phyloP scores from a whole-genome alignment of 768 basidiomycete genomes.

The Podaxis mareebaensis region DNA sequence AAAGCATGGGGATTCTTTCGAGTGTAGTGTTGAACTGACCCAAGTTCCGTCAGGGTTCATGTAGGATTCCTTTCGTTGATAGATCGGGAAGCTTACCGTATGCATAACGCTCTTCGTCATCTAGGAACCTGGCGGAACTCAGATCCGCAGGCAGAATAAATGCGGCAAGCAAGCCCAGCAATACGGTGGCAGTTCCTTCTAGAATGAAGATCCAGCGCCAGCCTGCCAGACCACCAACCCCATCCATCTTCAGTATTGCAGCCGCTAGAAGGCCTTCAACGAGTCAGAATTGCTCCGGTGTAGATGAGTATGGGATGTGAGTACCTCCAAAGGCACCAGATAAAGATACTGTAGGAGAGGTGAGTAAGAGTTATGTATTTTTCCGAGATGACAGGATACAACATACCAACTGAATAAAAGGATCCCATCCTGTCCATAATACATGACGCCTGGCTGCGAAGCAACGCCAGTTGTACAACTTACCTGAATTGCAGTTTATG shows the following conservation, averaged over 20 bases:
- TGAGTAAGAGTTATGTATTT: slow-evolving; percentile 29
- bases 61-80: slow-evolving; percentile 24
- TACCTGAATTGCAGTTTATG: slow-evolving; percentile 26
- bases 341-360: slow-evolving; percentile 27
- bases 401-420: slow-evolving; percentile 38
- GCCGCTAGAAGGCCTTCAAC: slow-evolving; percentile 37
- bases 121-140: slow-evolving; percentile 28
- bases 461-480: too few relatives aligned
- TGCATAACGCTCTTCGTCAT: slow-evolving; percentile 28
- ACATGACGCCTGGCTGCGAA: too few relatives aligned
- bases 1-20: slow-evolving; percentile 29
- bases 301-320: slow-evolving; percentile 32
- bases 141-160: slow-evolving; percentile 16
- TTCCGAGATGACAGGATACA: slow-evolving; percentile 26
- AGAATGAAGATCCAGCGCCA: slow-evolving; percentile 37
- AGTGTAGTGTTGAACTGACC: background rate
- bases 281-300: background rate
- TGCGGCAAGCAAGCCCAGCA: slow-evolving; percentile 27
- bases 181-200: slow-evolving; percentile 28
- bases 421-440: slow-evolving; percentile 30
- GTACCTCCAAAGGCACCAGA: slow-evolving; percentile 41
- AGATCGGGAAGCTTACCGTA: slow-evolving; percentile 32
- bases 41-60: slow-evolving; percentile 2
- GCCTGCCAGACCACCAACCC: slow-evolving; percentile 27
- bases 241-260: slow-evolving; percentile 29